Conservation (phyloP, 768 basidiomycete genomes). For the Rhodosporidiobolus odoratus region DNA sequence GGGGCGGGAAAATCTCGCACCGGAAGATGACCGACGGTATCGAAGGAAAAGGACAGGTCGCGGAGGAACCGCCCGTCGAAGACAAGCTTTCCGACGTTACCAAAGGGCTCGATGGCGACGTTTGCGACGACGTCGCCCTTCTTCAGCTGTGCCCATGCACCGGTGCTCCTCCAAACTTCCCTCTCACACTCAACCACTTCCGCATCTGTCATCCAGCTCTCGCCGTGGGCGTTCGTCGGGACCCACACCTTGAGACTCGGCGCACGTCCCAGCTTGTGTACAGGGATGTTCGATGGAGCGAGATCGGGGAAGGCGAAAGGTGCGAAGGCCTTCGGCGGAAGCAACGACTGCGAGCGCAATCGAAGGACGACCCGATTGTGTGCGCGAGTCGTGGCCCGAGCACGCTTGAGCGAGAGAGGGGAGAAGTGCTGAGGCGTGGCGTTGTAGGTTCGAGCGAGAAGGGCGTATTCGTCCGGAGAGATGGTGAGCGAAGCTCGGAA, state of each 20-base stretch:
- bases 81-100: slow-evolving; percentile 34
- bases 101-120: slow-evolving; percentile 30
- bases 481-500: slow-evolving; percentile 28
- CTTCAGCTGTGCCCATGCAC: slow-evolving; percentile 24
- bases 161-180: slow-evolving; percentile 32
- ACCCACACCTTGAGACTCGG: slow-evolving; percentile 40
- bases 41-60: slow-evolving; percentile 36
- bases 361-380: slow-evolving; percentile 38
- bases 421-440: background rate
- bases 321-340: background rate
- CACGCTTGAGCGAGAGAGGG: slow-evolving; percentile 4
- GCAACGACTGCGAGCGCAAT: slow-evolving; percentile 22
- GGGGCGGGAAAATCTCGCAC: background rate
- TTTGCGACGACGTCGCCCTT: slow-evolving; percentile 40
- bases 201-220: slow-evolving; percentile 39
- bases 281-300: background rate
- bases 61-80: slow-evolving; percentile 40
- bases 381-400: slow-evolving; percentile 36
- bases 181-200: slow-evolving; percentile 42
- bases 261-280: slow-evolving; percentile 35
- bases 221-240: slow-evolving; percentile 17
- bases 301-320: slow-evolving; percentile 5
- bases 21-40: slow-evolving; percentile 39
- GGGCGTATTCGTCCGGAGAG: slow-evolving; percentile 25
- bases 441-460: slow-evolving; percentile 13